Percentiles rank a stretch among this genome's conserved stretches.
These are phyloP conservation scores for Talaromyces funiculosus DNA, from an alignment of 2,329 filamentous ascomycete genomes.

Conservation along the genomic window DNA sequence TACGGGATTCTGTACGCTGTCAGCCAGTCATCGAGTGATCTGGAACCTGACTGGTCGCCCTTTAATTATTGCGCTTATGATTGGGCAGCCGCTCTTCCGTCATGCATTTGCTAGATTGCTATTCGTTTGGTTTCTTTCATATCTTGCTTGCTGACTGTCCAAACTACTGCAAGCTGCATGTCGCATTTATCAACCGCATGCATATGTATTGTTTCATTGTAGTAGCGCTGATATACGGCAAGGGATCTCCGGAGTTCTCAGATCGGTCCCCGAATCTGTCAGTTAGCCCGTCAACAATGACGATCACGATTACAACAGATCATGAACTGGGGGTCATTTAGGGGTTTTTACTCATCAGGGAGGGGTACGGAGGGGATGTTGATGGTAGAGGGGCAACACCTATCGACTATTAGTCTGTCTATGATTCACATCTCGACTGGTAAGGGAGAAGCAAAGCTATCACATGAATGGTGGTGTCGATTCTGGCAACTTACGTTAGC, in stretches of 20 bases:
- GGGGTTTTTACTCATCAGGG: not conserved
- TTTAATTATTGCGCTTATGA: constrained; percentile 10
- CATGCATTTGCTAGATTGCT: not conserved
- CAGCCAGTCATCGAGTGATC: not conserved
- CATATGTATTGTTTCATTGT: constrained; percentile 2
- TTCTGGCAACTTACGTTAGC: not conserved
- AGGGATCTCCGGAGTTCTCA: constrained; percentile 13
- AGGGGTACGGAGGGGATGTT: constrained; percentile 1
- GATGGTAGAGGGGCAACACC: constrained; percentile 5
- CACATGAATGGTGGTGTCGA: not conserved
- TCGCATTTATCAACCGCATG: not conserved
- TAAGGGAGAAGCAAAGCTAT: not conserved
- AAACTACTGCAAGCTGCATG: not conserved
- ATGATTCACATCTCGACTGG: not conserved
- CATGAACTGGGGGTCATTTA: not conserved
- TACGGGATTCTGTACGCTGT: not conserved
- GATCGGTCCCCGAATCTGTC: constrained; percentile 13
- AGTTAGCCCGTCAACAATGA: not conserved
- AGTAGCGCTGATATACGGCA: constrained; percentile 1
- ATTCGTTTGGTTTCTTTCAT: not conserved
- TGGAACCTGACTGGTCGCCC: constrained; percentile 9
- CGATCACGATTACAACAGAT: not conserved
- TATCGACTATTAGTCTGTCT: not conserved
- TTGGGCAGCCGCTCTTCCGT: not conserved
- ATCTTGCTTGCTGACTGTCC: not conserved